Percentiles rank a stretch among this genome's conserved stretches.
Evolutionary conservation across 1,284 basidiomycete genomes (phyloP).

Genomic region (Fistulinella cinereoalba): DNA sequence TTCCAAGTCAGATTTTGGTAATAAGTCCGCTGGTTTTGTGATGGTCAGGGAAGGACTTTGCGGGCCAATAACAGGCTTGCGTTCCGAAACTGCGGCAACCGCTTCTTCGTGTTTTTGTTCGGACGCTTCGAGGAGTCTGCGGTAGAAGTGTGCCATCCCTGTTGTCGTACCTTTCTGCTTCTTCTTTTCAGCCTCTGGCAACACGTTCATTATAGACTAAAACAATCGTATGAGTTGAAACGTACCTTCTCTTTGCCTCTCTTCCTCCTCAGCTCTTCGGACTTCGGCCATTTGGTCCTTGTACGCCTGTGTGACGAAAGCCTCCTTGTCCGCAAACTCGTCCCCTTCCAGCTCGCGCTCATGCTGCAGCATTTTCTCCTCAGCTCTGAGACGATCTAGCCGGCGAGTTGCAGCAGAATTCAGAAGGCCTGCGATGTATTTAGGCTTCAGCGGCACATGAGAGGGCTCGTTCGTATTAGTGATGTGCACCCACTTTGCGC

Average conservation of each 20-base stretch:
- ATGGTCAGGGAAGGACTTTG: constrained; percentile 62
- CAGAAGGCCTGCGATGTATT: constrained; percentile 87
- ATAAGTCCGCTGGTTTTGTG: constrained; percentile 61
- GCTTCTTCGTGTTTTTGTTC: constrained; percentile 83
- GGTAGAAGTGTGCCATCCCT: constrained; percentile 88
- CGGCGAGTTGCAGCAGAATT: constrained; percentile 83
- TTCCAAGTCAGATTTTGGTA: constrained; percentile 64
- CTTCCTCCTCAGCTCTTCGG: constrained; percentile 86
- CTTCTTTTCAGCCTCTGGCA: constrained; percentile 62
- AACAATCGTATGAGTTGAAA: constrained; percentile 7
- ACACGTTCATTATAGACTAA: constrained; percentile 1
- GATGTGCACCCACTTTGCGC: constrained; percentile 57
- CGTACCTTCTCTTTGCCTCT: constrained; percentile 81
- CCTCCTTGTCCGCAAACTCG: constrained; percentile 91
- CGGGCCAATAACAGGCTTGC: constrained; percentile 60
- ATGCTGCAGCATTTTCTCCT: constrained; percentile 96
- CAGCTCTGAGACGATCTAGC: constrained; percentile 89
- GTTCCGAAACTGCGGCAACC: constrained; percentile 61
- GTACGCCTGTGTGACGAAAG: constrained; percentile 97
- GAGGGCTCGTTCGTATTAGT: constrained; percentile 10
- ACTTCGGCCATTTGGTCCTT: constrained; percentile 96
- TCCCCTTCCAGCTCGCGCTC: constrained; percentile 94
- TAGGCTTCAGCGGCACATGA: constrained; percentile 58
- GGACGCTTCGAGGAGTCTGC: constrained; percentile 76
- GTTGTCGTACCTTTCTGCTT: constrained; percentile 53